Evolutionary conservation across 2,329 filamentous ascomycete species (phyloP).

Genomic region (Diplodia scrobiculata): DNA sequence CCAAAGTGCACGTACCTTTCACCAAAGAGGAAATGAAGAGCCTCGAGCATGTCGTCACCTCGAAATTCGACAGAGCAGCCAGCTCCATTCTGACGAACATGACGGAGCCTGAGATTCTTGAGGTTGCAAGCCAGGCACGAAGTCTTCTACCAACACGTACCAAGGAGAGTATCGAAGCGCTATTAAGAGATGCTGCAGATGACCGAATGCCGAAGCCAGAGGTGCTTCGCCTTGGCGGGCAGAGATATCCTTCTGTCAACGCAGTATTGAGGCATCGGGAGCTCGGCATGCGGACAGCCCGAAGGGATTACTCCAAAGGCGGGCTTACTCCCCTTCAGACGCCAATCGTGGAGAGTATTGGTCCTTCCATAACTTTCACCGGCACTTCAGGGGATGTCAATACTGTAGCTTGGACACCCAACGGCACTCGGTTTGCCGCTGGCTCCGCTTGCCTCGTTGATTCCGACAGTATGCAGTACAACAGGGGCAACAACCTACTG

Average conservation of each 20-base stretch:
- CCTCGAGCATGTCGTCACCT: constrained; percentile 33
- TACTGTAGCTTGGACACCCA: constrained; percentile 58
- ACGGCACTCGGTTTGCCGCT: constrained; percentile 58
- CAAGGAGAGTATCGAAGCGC: constrained; percentile 37
- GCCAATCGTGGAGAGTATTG: constrained; percentile 46
- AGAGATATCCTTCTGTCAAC: not conserved
- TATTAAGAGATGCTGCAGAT: constrained; percentile 38
- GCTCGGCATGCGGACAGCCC: constrained; percentile 37
- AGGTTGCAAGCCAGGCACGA: constrained; percentile 32
- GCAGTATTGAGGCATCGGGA: constrained; percentile 40
- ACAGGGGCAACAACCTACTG: constrained; percentile 60
- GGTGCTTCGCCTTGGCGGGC: not conserved
- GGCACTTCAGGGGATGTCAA: constrained; percentile 62
- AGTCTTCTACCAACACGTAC: constrained; percentile 30
- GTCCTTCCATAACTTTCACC: constrained; percentile 53
- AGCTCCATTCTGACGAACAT: constrained; percentile 31
- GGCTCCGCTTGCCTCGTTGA: constrained; percentile 61
- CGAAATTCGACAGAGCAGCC: not conserved
- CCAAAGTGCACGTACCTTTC: constrained; percentile 42
- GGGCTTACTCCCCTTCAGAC: constrained; percentile 37
- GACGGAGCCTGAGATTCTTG: constrained; percentile 36
- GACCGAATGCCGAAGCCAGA: constrained; percentile 33
- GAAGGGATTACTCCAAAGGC: constrained; percentile 35
- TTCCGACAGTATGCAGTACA: constrained; percentile 61
- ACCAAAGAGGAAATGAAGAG: constrained; percentile 35